A percentile compares a stretch with the other conserved stretches of the same genome.
These are phyloP conservation scores for Piper longum DNA, from an alignment of 164 flowering plant genomes.

Conservation along the genomic window DNA sequence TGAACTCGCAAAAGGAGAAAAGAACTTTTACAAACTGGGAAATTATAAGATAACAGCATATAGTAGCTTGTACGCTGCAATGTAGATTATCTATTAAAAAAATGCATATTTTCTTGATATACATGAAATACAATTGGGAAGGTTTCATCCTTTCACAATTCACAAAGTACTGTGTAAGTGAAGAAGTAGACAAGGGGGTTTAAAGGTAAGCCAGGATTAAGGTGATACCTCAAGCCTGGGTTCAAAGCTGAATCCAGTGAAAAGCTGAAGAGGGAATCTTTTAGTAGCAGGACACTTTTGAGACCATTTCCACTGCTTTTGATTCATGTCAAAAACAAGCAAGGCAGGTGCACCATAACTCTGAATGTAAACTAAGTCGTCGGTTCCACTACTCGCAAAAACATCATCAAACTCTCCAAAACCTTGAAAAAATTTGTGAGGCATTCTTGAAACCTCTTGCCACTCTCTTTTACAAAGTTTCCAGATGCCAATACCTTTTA, in stretches of 20 bases:
- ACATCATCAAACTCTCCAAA: conserved; percentile 94
- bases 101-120: not conserved
- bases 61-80: not conserved
- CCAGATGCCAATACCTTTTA: conserved; percentile 93
- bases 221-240: conserved; percentile 72
- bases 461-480: conserved; percentile 55
- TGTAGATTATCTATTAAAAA: not conserved
- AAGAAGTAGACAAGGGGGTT: not conserved
- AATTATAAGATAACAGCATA: not conserved
- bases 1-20: not conserved
- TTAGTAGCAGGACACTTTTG: conserved; percentile 79
- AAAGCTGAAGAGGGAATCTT: conserved; percentile 87
- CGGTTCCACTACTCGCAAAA: conserved; percentile 70
- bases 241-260: conserved; percentile 88
- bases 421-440: conserved; percentile 79
- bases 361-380: conserved; percentile 71
- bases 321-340: conserved; percentile 54
- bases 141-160: not conserved
- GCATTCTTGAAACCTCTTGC: conserved; percentile 77
- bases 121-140: not conserved
- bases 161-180: not conserved
- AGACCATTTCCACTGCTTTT: conserved; percentile 81
- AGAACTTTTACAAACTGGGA: not conserved
- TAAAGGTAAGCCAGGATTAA: conserved; percentile 4
- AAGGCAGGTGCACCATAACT: conserved; percentile 82